Base-by-base conservation (phyloP, 2,329 filamentous ascomycete species). In the Nothophoma quercina region DNA sequence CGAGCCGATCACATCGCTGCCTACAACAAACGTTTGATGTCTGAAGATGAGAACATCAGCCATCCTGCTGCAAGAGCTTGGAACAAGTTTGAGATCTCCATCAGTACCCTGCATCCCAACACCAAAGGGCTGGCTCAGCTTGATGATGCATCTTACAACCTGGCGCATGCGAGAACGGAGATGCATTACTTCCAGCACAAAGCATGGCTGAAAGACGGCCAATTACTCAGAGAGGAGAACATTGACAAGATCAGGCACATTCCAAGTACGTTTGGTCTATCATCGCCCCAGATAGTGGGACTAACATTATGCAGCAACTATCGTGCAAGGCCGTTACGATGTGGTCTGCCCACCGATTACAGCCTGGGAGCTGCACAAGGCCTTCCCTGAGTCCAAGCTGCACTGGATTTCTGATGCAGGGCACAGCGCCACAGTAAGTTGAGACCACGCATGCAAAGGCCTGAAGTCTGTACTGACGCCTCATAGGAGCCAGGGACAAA, bases 321-420 rank as follows among this genome's bases (percentile, higher is more conserved):
- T 80, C 30, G 69, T 79, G 12, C 77, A 80, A 55, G 78, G 78
- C 1, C 69, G 78, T n/a, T 78, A 79, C 43, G 78, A 79, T 61
- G 62, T 79, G 12, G 73, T 79, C 3, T 79, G 77, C 54, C 76
- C 78, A 5, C 70, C 77, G 3, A 70, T 73, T 48, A 76, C 75
- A 15, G 75, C 75, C 15, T 79, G 75, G 75, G 73, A 75, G 9
- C 48, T 80, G 29, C 75, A 78, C 43, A 70, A 78, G 48, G 71
- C 70, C 5, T 69, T 75, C 46, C 71, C 72, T 4, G 61, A 68
- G 47, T 70, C 70, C 6, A 68, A 58, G 47, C 42, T 76, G 47
- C 60, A 69, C 47, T 73, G 64, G 59, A 56, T 72, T 19, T 46
- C 56, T 21, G 70, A 72, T 58, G 69, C 73, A 1, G 74, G 73